These are phyloP conservation scores for Coffea humblotiana DNA, from an alignment of 305 asterid species.

Conservation along the genomic window DNA sequence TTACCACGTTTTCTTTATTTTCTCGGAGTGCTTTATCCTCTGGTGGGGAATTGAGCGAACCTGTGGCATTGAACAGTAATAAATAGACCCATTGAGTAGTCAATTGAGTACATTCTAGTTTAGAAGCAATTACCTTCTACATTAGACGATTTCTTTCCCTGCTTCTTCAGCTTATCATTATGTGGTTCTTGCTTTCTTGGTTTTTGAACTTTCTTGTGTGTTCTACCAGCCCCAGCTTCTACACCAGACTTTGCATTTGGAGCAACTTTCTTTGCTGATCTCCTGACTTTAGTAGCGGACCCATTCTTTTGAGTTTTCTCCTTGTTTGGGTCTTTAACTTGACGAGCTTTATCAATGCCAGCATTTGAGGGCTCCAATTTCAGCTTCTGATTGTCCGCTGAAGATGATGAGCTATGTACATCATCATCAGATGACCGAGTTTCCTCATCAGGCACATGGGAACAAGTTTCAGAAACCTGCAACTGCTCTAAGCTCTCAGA, in stretches of 20 bases:
- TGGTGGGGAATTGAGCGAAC: constrained; percentile 36
- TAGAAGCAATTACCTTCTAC: constrained; percentile 42
- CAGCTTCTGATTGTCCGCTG: constrained; percentile 44
- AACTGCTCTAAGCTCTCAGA: constrained; percentile 49
- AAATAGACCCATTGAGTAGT: not conserved
- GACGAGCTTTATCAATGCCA: constrained; percentile 30
- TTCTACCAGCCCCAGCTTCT: constrained; percentile 38
- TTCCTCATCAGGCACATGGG: constrained; percentile 59
- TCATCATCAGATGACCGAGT: constrained; percentile 66
- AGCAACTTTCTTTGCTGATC: constrained; percentile 42
- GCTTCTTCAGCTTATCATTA: constrained; percentile 49
- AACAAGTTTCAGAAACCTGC: constrained; percentile 53
- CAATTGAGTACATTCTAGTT: not conserved
- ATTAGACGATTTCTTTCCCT: constrained; percentile 46
- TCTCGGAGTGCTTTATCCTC: constrained; percentile 51
- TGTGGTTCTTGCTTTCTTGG: constrained; percentile 46
- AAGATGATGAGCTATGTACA: constrained; percentile 54
- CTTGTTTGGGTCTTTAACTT: constrained; percentile 36
- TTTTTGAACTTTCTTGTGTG: constrained; percentile 52
- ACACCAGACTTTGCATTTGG: constrained; percentile 37
- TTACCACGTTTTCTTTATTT: constrained; percentile 81
- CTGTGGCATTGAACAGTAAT: constrained; percentile 32
- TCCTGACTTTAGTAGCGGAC: constrained; percentile 37
- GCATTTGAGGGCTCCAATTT: constrained; percentile 39
- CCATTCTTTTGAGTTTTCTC: constrained; percentile 37